Evolutionary conservation across 2,329 filamentous ascomycete species (phyloP), one percentile per base, ranked within the genome.

Genomic region (Amauroascus verrucosus): DNA sequence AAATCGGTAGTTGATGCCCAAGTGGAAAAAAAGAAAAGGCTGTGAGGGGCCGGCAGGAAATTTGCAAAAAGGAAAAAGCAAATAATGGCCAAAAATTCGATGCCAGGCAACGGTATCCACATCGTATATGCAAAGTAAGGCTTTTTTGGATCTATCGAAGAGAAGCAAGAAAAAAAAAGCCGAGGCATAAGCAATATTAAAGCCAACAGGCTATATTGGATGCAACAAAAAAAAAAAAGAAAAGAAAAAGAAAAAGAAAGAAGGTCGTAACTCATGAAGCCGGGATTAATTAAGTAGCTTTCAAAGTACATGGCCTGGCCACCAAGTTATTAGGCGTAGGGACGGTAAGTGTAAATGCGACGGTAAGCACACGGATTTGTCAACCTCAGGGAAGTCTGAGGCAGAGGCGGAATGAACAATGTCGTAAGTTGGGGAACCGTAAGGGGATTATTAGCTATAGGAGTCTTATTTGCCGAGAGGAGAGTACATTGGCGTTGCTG

Each of bases 401-500:
- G 6, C 22, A 30, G 44, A 9, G 9, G 16, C 8, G 16, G 44
- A 47, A n/a, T n/a, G n/a, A n/a, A n/a, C n/a, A n/a, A n/a, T n/a
- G n/a, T n/a, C n/a, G n/a, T n/a, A n/a, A n/a, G n/a, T 22, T 11
- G 47, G 35, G 9, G n/a, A 11, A 35, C 11, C 9, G 11, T 35
- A 28, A 13, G 16, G 6, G 11, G 3, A 35, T 35, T 20, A 40
- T 18, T 40, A 16, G 37, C 32, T 53, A 53, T 1, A 53, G 51
- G 2, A 48, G 43, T 40, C 44, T 38, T 13, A 53, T 46, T 41
- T 48, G 51, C 6, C 35, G 43, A 9, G 51, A 22, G 13, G 35
- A 48, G 6, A 53, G 30, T 14, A 26, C n/a, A 24, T 14, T 53
- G 20, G 43, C 51, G 51, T 33, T 53, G 51, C 33, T 53, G 51